A percentile compares a stretch with the other conserved stretches of the same genome.
These are phyloP conservation scores for Ambrosia artemisiifolia DNA, from an alignment of 129 eudicot genomes.

Conservation along the genomic window DNA sequence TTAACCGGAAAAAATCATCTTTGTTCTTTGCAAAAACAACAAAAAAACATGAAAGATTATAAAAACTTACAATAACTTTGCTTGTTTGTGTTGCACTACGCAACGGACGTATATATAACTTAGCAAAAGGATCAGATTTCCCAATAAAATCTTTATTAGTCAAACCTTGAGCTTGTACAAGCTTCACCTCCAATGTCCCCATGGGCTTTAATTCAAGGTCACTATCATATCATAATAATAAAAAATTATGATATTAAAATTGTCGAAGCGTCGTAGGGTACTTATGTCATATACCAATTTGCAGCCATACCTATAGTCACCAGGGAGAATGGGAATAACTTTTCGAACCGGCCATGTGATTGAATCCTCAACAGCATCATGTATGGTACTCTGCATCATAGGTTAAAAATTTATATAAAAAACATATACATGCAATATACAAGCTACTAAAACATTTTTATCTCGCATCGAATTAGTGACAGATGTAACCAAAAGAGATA, in stretches of 20 bases:
- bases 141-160: conserved; percentile 90
- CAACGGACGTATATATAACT: conserved; percentile 64
- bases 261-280: neutral
- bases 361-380: conserved; percentile 94
- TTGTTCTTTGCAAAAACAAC: neutral
- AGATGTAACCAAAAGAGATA: neutral
- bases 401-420: neutral
- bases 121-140: conserved; percentile 94
- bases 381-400: conserved; percentile 62
- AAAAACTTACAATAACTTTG: conserved; percentile 73
- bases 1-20: neutral
- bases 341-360: conserved; percentile 96
- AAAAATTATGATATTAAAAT: neutral
- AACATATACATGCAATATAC: neutral
- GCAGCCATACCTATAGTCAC: conserved; percentile 78
- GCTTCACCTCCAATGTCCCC: conserved; percentile 91
- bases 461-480: neutral
- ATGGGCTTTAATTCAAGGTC: conserved; percentile 88
- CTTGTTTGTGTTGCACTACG: conserved; percentile 69
- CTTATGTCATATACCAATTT: neutral
- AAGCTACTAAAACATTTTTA: neutral
- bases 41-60: neutral
- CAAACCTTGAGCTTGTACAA: conserved; percentile 88
- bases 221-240: conserved; percentile 29
- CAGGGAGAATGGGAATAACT: conserved; percentile 88